Base-by-base conservation (phyloP, 2,329 filamentous ascomycete genomes). In the Pseudodiploospora longispora region DNA sequence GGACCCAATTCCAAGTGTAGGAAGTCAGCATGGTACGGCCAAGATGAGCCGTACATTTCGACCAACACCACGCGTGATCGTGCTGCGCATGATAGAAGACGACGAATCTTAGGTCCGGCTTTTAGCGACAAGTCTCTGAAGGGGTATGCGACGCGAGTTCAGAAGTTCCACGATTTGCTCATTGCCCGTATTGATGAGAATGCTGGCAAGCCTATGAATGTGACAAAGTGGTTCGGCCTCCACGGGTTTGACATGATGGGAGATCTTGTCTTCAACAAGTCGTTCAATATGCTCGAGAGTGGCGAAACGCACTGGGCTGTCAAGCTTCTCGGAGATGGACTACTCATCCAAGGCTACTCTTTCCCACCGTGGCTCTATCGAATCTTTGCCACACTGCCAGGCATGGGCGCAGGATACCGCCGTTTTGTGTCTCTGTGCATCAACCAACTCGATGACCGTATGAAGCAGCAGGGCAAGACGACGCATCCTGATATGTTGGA, bases 211-310 rank as follows among this genome's bases (percentile, higher is more conserved):
- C 38, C 42, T 10, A 36, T 47, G 27, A 31, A 47, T 33, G 37
- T 44, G 1, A 44, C 46, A 10, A 42, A 32, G 27, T 47, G 42
- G 42, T 38, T 47, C 31, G 37, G 35, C 6, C 42, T 43, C 29
- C 42, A 29, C 32, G 42, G 35, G 28, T 44, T 47, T 36, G 46
- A 47, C 30, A 40, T 47, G 19, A 47, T 47, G 38, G 38, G 35
- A 28, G 42, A 44, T 33, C 31, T 47, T 10, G 46, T 43, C 38
- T 47, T 47, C 27, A 42, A 38, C 35, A 32, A 43, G n/a, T 39
- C 31, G 9, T 42, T 38, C n/a, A 41, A 42, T 27, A 41, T 44
- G 42, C 36, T 47, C 5, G 33, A 30, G 7, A 37, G 37, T 27
- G 46, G 39, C 27, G 35, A 36, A 29, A 43, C 33, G 6, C 40